Percentiles rank a stretch among this genome's conserved stretches.
Conservation (phyloP, 2,329 filamentous ascomycete genomes). For the Trichophyton schoenleinii region DNA sequence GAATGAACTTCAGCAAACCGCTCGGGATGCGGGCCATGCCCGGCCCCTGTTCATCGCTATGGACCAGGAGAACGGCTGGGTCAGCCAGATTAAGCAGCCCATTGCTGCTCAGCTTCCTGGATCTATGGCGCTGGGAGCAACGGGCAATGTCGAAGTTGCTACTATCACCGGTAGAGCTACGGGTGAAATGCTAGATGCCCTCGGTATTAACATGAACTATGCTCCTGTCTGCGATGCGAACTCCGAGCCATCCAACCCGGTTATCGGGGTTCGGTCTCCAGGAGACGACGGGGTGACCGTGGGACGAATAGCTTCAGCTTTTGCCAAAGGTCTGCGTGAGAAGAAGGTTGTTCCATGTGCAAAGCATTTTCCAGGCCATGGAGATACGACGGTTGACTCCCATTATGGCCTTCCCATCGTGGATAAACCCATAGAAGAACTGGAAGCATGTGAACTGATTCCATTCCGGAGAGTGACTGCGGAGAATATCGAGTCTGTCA, state of each 20-base stretch:
- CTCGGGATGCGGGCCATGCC: conserved; percentile 27
- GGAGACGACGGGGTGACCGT: conserved; percentile 24
- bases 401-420: conserved; percentile 33
- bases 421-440: conserved; percentile 24
- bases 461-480: conserved; percentile 33
- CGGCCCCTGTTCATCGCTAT: conserved; percentile 34
- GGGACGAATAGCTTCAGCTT: conserved; percentile 30
- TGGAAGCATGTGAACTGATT: conserved; percentile 32
- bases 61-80: conserved; percentile 36
- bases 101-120: conserved; percentile 32
- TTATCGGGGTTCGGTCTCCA: conserved; percentile 33
- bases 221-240: conserved; percentile 35
- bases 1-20: conserved; percentile 27
- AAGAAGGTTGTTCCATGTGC: conserved; percentile 31
- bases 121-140: conserved; percentile 35
- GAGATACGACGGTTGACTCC: conserved; percentile 34
- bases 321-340: conserved; percentile 28
- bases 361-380: conserved; percentile 37
- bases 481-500: conserved; percentile 33
- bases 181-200: conserved; percentile 26
- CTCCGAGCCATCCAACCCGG: conserved; percentile 33
- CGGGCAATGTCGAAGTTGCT: conserved; percentile 22
- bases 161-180: conserved; percentile 19
- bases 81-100: conserved; percentile 31
- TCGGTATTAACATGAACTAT: conserved; percentile 38